Percentiles rank a stretch among this genome's conserved stretches.
Evolutionary conservation across 1,139 yeast species (phyloP).

Genomic region (Pichia sp.): DNA sequence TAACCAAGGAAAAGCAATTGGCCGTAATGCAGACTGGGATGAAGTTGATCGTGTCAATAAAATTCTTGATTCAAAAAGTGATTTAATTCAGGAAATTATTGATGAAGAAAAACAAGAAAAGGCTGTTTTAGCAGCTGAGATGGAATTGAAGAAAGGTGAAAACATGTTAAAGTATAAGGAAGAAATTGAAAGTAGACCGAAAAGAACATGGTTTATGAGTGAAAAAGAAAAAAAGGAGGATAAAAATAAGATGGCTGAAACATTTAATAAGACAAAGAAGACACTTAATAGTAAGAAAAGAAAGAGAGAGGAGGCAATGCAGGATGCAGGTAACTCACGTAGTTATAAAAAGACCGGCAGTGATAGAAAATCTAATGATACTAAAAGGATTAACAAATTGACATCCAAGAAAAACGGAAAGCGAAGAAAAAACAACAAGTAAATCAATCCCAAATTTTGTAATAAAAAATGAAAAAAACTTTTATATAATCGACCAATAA

Average conservation of each 20-base stretch:
- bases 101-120: constrained; percentile 87
- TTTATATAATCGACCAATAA: not conserved
- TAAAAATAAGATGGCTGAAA: constrained; percentile 39
- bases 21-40: constrained; percentile 82
- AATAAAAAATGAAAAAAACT: no score
- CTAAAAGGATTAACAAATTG: constrained; percentile 12
- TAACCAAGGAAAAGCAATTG: constrained; percentile 42
- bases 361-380: constrained; percentile 46
- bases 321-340: constrained; percentile 35
- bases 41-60: constrained; percentile 65
- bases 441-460: no score
- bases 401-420: constrained; percentile 13
- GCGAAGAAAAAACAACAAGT: constrained; percentile 3
- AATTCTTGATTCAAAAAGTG: constrained; percentile 52
- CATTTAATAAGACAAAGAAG: constrained; percentile 29
- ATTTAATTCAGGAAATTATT: constrained; percentile 64
- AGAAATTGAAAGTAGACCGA: constrained; percentile 86
- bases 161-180: constrained; percentile 72
- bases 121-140: constrained; percentile 80
- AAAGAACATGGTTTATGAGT: constrained; percentile 92
- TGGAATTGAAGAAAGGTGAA: constrained; percentile 80
- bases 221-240: constrained; percentile 63
- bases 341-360: constrained; percentile 65
- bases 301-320: constrained; percentile 50
- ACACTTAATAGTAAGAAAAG: constrained; percentile 54